phyloP scores from a whole-genome alignment of 768 basidiomycete genomes.

The Lentinus tigrinus region DNA sequence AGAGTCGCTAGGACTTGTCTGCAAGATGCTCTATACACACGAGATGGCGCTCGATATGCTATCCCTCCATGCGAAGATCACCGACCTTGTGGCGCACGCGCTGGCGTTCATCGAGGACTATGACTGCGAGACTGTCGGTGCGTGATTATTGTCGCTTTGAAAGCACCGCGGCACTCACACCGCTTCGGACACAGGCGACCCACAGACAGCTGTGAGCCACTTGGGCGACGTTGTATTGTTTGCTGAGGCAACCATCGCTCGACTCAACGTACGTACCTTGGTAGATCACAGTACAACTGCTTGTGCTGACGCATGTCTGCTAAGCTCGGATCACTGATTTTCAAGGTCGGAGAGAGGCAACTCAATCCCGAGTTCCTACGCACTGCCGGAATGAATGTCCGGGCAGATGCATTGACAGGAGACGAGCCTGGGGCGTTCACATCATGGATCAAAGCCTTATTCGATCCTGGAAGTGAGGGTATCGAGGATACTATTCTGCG shows the following conservation, averaged over 20 bases:
- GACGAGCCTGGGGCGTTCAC: conserved; percentile 29
- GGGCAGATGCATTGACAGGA: conserved; percentile 32
- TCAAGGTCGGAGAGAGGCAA: conserved; percentile 45
- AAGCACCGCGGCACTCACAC: not conserved
- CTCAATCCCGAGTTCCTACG: conserved; percentile 53
- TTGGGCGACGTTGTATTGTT: conserved; percentile 80
- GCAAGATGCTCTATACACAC: conserved; percentile 59
- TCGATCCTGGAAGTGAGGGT: conserved; percentile 74
- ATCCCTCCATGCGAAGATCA: conserved; percentile 63
- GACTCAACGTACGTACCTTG: conserved; percentile 52
- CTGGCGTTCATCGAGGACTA: conserved; percentile 66
- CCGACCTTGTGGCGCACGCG: conserved; percentile 61
- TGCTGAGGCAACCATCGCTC: conserved; percentile 60
- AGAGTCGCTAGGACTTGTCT: conserved; percentile 69
- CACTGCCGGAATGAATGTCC: conserved; percentile 44
- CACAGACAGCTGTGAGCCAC: conserved; percentile 77
- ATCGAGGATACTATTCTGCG: conserved; percentile 75
- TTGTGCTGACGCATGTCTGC: not conserved
- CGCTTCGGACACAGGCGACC: conserved; percentile 56
- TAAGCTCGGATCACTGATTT: conserved; percentile 52
- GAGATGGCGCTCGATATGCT: conserved; percentile 66
- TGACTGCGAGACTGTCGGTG: conserved; percentile 80
- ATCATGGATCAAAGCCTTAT: conserved; percentile 76
- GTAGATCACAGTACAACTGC: not conserved
- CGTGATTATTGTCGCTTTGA: conserved; percentile 25